A percentile compares a stretch with the other conserved stretches of the same genome.
phyloP scores from a whole-genome alignment of 2,329 filamentous ascomycete genomes.

The Trichoderma citrinoviride region DNA sequence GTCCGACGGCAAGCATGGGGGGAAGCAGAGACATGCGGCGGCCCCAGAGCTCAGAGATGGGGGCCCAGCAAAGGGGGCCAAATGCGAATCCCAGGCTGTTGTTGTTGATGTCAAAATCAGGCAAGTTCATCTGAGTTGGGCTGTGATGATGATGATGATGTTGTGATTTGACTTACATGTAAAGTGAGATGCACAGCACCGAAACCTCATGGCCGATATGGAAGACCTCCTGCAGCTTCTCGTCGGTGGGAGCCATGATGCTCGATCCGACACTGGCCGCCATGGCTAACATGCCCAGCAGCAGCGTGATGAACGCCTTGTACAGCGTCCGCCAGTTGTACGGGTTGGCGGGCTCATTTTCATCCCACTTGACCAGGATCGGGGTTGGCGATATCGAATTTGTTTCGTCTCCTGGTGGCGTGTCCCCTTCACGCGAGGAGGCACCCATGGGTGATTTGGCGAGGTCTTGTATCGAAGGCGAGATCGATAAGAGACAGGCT shows the following conservation, averaged over 20 bases:
- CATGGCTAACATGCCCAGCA: neutral
- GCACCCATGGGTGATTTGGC: neutral
- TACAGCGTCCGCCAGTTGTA: neutral
- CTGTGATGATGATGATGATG: neutral
- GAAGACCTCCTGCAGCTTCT: neutral
- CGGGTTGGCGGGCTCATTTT: slow-evolving; percentile 4
- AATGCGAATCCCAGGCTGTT: slow-evolving; percentile 47
- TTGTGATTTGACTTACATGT: slow-evolving; percentile 2
- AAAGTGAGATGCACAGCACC: neutral
- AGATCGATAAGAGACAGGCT: neutral
- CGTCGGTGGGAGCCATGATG: neutral
- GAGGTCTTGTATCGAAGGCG: neutral
- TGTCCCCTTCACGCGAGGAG: neutral
- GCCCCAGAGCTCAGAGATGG: slow-evolving; percentile 55
- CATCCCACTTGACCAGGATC: slow-evolving; percentile 6
- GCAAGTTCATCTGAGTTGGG: accelerated
- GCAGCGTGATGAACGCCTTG: neutral
- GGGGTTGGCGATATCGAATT: neutral
- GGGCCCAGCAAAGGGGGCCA: slow-evolving; percentile 53
- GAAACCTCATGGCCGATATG: neutral
- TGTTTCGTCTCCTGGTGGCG: neutral
- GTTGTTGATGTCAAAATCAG: neutral
- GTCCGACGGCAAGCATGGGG: slow-evolving; percentile 45
- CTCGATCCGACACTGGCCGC: slow-evolving; percentile 4
- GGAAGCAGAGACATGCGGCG: slow-evolving; percentile 42